Evolutionary conservation across 2,329 filamentous ascomycete species (phyloP), one percentile per base, ranked within the genome.

Genomic region (Clathrospora elynae): DNA sequence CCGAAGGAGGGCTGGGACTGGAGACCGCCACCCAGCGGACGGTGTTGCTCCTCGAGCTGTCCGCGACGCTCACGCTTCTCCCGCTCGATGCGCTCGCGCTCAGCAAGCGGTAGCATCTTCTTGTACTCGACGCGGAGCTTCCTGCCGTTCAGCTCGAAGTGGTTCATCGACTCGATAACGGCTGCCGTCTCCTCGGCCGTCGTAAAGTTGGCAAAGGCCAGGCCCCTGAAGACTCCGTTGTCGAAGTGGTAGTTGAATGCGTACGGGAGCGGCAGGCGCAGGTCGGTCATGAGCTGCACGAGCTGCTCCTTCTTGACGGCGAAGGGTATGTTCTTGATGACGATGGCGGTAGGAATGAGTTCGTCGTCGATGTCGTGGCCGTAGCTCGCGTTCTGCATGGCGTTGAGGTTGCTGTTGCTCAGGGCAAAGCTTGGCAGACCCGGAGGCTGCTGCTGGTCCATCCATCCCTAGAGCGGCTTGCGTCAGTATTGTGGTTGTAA

Each of bases 201-300:
- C 23, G 93, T 95, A 71, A 97, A 99, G 73, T 99, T 99, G 66
- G 93, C 93, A 75, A 99, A 99, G 2, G 93, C 93, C 36, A 99
- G 78, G 5, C 93, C 93, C 44, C 93, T 81, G 76, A 99, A 99
- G 18, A 99, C 91, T 18, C 93, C 93, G 62, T 95, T 95, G 68
- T 99, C 93, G 66, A 99, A 99, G 72, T 99, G 93, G 66, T 99
- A 97, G 77, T 99, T 99, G 79, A 99, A 99, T 9, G 93, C 93
- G 66, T 99, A 99, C 0, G 93, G 93, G 57, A 97, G 83, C 1
- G 93, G 93, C 25, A 99, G 81, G 56, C 90, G 87, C 80, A 97
- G 83, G 13, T 96, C 89, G 6, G 91, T 88, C 93, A 99, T 99
- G 57, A 96, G 80, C 51, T 86, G 84, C 22, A 95, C 89, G 25